phyloP scores from a whole-genome alignment of 75 land plant species.

The Pinus taeda region DNA sequence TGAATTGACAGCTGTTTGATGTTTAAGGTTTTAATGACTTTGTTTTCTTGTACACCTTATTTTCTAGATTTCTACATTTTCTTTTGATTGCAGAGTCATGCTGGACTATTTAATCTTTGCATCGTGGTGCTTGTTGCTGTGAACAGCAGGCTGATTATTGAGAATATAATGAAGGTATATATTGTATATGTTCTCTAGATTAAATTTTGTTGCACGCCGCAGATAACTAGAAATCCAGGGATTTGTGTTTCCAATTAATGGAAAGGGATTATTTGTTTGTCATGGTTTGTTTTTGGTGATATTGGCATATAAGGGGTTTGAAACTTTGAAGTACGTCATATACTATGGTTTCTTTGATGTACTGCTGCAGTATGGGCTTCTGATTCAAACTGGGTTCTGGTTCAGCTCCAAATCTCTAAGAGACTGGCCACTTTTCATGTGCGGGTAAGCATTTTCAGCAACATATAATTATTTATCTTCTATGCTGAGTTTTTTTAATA shows the following conservation, averaged over 20 bases:
- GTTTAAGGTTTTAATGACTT: background rate
- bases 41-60: background rate
- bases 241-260: too few species aligned
- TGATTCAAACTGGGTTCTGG: slow-evolving; percentile 86
- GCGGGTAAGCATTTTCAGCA: slow-evolving; percentile 59
- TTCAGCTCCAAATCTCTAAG: slow-evolving; percentile 71
- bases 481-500: slow-evolving; percentile 6
- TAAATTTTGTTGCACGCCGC: background rate
- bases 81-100: slow-evolving; percentile 73
- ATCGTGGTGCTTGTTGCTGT: slow-evolving; percentile 88
- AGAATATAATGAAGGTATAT: slow-evolving; percentile 91
- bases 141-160: slow-evolving; percentile 90
- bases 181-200: background rate
- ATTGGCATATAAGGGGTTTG: background rate
- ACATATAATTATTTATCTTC: slow-evolving; percentile 1
- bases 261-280: slow-evolving; percentile 6
- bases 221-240: background rate
- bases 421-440: slow-evolving; percentile 98
- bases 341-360: background rate
- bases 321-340: slow-evolving; percentile 2
- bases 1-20: background rate
- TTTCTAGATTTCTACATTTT: background rate
- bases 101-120: slow-evolving; percentile 91
- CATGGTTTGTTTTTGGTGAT: too few species aligned
- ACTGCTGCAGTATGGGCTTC: slow-evolving; percentile 77